phyloP scores from a whole-genome alignment of 768 basidiomycete genomes.

The Mycena albidolilacea region DNA sequence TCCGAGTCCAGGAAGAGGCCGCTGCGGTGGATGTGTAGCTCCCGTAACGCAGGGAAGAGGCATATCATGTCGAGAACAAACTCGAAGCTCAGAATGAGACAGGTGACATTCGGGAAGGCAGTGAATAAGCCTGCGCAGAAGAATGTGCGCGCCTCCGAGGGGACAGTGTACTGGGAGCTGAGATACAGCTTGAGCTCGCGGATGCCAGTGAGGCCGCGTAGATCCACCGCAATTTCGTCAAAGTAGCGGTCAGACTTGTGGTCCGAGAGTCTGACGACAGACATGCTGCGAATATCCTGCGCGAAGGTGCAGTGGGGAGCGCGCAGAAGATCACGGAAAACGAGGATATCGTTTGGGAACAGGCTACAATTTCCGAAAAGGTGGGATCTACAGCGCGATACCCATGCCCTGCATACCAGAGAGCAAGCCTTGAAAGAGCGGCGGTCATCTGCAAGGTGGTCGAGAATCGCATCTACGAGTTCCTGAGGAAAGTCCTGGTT shows the following conservation, averaged over 20 bases:
- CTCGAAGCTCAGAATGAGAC: background rate
- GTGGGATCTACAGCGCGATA: conserved; percentile 55
- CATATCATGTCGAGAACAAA: background rate
- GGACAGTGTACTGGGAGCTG: background rate
- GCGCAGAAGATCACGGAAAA: background rate
- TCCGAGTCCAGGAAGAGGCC: no score
- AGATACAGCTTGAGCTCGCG: background rate
- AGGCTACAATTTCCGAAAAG: conserved; percentile 47
- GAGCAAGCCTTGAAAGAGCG: conserved; percentile 51
- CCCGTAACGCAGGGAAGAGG: background rate
- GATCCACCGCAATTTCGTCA: background rate
- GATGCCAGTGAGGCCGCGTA: background rate
- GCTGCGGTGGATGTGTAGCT: background rate
- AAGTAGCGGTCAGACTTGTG: background rate
- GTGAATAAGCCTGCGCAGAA: background rate
- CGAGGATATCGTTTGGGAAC: background rate
- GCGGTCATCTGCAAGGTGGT: conserved; percentile 57
- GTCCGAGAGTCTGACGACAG: background rate
- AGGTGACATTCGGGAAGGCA: conserved; percentile 5
- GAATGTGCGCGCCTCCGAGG: background rate
- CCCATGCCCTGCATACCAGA: conserved; percentile 57
- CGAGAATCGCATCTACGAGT: conserved; percentile 63
- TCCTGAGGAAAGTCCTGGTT: conserved; percentile 52
- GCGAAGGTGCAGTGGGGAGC: background rate
- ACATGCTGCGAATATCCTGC: background rate